These are phyloP conservation scores for Arthrobotrys entomopaga DNA, from an alignment of 2,329 filamentous ascomycete species.

Conservation along the genomic window DNA sequence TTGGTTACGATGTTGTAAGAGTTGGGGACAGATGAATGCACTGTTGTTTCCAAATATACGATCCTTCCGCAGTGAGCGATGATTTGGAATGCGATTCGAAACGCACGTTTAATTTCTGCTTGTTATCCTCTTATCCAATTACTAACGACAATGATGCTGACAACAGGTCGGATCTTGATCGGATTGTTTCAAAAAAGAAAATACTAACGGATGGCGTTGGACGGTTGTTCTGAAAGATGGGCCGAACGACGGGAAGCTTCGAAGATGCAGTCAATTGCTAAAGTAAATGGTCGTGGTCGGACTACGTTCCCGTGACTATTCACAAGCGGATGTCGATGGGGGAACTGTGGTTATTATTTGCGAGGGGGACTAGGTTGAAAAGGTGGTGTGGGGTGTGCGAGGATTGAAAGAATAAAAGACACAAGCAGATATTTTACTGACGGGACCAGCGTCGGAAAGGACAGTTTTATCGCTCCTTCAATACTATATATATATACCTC, in stretches of 20 bases:
- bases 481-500: not conserved
- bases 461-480: constrained; percentile 8
- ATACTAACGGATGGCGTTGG: not conserved
- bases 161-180: constrained; percentile 4
- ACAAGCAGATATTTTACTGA: not conserved
- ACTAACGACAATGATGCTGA: not conserved
- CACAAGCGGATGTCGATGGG: not conserved
- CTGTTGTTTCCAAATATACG: not conserved
- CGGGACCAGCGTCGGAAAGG: constrained; percentile 32
- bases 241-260: not conserved
- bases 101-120: not conserved
- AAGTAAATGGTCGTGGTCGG: constrained; percentile 5
- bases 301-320: constrained; percentile 43
- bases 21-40: not conserved
- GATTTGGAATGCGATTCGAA: not conserved
- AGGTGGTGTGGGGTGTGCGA: not conserved
- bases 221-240: not conserved
- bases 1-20: constrained; percentile 5
- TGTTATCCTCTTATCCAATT: not conserved
- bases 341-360: constrained; percentile 12
- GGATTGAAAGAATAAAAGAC: not conserved
- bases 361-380: too few species aligned
- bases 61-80: not conserved
- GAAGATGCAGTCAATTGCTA: too few species aligned
- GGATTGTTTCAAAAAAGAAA: not conserved